Evolutionary conservation across 2,329 filamentous ascomycete species (phyloP).

Genomic region (Pseudogymnoascus sp.): DNA sequence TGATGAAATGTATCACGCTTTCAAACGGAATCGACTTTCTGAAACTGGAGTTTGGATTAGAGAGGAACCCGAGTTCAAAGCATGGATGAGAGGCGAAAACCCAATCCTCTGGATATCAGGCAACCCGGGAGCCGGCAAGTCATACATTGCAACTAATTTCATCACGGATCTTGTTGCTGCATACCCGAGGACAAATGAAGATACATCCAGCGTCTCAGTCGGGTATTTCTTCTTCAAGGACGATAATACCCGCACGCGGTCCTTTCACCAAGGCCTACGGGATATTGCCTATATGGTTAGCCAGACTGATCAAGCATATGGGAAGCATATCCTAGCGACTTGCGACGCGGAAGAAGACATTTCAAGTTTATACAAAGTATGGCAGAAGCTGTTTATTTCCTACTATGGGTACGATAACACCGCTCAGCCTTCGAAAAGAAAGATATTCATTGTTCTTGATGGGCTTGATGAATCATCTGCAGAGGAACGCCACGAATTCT

Average conservation of each 20-base stretch:
- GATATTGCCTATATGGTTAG: constrained; percentile 2
- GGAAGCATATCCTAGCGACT: not conserved
- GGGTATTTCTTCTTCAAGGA: not conserved
- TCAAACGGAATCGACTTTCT: not conserved
- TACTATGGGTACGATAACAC: not conserved
- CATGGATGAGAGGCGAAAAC: not conserved
- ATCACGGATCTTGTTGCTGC: not conserved
- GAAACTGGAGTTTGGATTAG: not conserved
- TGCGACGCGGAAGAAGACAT: not conserved
- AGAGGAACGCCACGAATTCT: not conserved
- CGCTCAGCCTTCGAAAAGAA: not conserved
- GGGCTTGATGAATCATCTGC: not conserved
- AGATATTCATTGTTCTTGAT: not conserved
- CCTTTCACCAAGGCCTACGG: not conserved
- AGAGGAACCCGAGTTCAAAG: not conserved
- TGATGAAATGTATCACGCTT: not conserved
- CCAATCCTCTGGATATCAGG: constrained; percentile 1
- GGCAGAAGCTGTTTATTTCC: not conserved
- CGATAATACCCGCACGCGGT: not conserved
- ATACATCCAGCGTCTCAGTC: not conserved
- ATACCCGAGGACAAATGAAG: not conserved
- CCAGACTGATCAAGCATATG: not conserved
- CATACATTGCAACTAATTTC: not conserved
- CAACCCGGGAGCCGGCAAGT: not conserved
- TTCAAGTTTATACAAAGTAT: not conserved